Evolutionary conservation across 306 rosid genomes (phyloP).

Genomic region (Gillenia trifoliata): DNA sequence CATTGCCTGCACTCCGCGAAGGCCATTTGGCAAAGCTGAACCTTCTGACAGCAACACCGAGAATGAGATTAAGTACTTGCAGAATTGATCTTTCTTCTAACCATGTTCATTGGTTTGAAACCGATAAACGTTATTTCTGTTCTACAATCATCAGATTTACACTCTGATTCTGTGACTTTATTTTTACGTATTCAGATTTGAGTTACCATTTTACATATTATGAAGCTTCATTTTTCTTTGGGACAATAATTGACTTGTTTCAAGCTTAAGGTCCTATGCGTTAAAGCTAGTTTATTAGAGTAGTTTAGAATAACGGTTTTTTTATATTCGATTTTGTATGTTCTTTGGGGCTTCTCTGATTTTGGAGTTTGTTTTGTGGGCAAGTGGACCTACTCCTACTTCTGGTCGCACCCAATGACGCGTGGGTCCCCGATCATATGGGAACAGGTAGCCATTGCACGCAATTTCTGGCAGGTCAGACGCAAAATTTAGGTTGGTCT

Average conservation of each 20-base stretch:
- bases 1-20: conserved; percentile 46
- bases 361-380: too few species aligned
- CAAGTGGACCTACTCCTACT: too few species aligned
- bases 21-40: conserved; percentile 33
- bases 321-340: too few species aligned
- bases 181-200: background rate
- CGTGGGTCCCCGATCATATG: too few species aligned
- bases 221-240: background rate
- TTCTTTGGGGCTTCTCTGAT: too few species aligned
- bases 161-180: background rate
- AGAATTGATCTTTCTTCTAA: conserved; percentile 29
- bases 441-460: too few species aligned
- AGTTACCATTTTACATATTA: background rate
- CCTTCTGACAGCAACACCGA: conserved; percentile 33
- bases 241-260: background rate
- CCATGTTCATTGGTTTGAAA: background rate
- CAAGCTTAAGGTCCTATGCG: too few species aligned
- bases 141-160: background rate
- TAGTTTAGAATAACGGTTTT: too few species aligned
- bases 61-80: conserved; percentile 45
- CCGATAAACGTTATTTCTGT: background rate
- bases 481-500: too few species aligned
- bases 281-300: too few species aligned
- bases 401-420: too few species aligned
- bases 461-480: too few species aligned